Evolutionary conservation across 2,329 filamentous ascomycete genomes (phyloP), one percentile per base, ranked within the genome.

Genomic region (Gliomastix tumulicola): DNA sequence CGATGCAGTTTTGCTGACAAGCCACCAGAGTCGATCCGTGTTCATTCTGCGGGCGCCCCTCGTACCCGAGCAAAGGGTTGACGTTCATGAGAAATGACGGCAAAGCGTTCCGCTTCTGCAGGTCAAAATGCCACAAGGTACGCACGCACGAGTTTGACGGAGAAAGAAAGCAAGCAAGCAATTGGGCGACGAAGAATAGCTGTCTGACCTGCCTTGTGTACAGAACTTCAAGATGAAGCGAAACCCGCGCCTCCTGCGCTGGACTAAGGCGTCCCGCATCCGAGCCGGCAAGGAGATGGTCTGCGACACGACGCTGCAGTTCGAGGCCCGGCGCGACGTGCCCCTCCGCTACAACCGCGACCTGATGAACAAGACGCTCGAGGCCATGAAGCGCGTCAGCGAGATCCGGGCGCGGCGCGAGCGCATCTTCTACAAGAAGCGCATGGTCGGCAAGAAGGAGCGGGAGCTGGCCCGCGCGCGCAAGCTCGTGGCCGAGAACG

Each of bases 311-410:
- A 95, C 90, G 21, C 81, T 98, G 42, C 84, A 88, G 56, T 95
- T 97, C 66, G 84, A 87, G 44, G 85, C 88, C 49, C 84, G 88
- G 57, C 85, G 92, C 70, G 96, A 98, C 71, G 79, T 94, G 21
- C 92, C 92, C 47, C 79, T 94, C 43, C 87, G 90, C 57, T 98
- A 98, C 79, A 87, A 96, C 76, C 83, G 92, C 62, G 87, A 94
- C 50, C 79, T 95, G 46, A 80, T 95, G 45, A 74, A 77, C 50
- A 88, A 84, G 55, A 97, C 92, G 13, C 74, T 97, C 62, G 79
- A 84, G 57, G 90, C 89, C 48, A 98, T 98, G 88, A 75, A 87
- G 65, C 78, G 90, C 45, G 82, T 97, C 51, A 71, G 77, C 52
- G 89, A 96, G 71, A 90, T 97, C 63, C 74, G 88, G 37, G 64